Evolutionary conservation across 2,329 filamentous ascomycete genomes (phyloP).

Genomic region (Penicillium sp.): DNA sequence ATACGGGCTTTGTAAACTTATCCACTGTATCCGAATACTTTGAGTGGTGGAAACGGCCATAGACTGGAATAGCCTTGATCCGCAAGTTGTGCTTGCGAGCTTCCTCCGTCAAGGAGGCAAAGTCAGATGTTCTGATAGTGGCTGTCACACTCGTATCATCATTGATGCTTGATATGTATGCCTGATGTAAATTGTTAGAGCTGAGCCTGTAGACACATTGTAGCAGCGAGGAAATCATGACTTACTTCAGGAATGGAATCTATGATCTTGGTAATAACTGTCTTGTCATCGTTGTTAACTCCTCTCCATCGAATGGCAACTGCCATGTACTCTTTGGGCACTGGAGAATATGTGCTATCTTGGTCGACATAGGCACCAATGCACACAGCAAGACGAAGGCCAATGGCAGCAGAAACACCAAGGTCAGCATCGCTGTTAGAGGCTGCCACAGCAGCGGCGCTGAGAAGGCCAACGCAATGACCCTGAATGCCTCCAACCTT

Average conservation of each 20-base stretch:
- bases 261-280: neutral
- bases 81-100: slow-evolving; percentile 3
- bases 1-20: slow-evolving; percentile 3
- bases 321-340: neutral
- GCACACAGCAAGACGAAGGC: slow-evolving; percentile 37
- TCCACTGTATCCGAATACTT: neutral
- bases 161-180: slow-evolving; percentile 8
- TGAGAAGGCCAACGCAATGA: slow-evolving; percentile 40
- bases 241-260: neutral
- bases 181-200: neutral
- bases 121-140: neutral
- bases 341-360: neutral
- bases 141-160: slow-evolving; percentile 4
- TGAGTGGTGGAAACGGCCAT: slow-evolving; percentile 6
- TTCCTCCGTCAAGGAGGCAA: neutral
- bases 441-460: slow-evolving; percentile 34
- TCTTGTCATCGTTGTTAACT: neutral
- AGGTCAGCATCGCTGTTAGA: slow-evolving; percentile 25
- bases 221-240: neutral
- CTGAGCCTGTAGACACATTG: neutral
- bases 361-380: slow-evolving; percentile 36
- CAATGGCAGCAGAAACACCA: slow-evolving; percentile 30
- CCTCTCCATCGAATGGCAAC: slow-evolving; percentile 8
- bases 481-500: slow-evolving; percentile 25
- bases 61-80: slow-evolving; percentile 1